phyloP scores from a whole-genome alignment of 805 yeast genomes.

The Saccharomycopsis fermentans region DNA sequence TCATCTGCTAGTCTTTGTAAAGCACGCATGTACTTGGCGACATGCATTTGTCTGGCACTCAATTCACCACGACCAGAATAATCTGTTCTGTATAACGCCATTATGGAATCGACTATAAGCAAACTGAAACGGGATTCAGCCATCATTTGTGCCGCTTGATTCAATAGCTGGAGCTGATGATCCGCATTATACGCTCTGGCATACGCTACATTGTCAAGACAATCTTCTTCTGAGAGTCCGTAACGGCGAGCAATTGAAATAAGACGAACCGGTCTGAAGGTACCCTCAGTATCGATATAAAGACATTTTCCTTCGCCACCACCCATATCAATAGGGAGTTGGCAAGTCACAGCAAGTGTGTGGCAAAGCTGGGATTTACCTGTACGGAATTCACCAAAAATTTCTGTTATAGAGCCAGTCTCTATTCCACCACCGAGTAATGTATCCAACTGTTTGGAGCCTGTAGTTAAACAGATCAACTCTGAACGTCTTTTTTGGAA shows the following conservation, averaged over 20 bases:
- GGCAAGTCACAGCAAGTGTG: conserved; percentile 94
- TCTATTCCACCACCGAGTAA: conserved; percentile 94
- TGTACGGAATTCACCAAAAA: conserved; percentile 95
- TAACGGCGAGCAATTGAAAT: conserved; percentile 85
- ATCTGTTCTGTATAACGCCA: conserved; percentile 94
- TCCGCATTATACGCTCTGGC: conserved; percentile 97
- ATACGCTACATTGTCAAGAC: conserved; percentile 93
- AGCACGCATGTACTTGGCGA: conserved; percentile 85
- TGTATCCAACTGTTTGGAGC: conserved; percentile 88
- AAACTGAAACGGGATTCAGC: conserved; percentile 84
- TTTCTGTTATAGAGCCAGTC: conserved; percentile 93
- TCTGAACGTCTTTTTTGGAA: conserved; percentile 84
- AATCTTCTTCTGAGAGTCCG: conserved; percentile 86
- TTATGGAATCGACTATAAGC: conserved; percentile 90
- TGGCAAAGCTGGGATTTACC: conserved; percentile 97
- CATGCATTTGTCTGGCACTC: conserved; percentile 88
- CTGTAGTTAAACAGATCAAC: conserved; percentile 87
- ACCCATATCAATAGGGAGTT: conserved; percentile 90
- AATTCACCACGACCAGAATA: conserved; percentile 92
- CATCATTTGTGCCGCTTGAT: conserved; percentile 94
- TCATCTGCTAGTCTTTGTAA: conserved; percentile 93
- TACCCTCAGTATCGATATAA: conserved; percentile 94
- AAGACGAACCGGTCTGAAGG: conserved; percentile 86
- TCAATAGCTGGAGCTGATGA: conserved; percentile 79
- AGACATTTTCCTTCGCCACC: conserved; percentile 98